Conservation (phyloP, 139 green algal genomes). For the Chlorokybus atmophyticus region DNA sequence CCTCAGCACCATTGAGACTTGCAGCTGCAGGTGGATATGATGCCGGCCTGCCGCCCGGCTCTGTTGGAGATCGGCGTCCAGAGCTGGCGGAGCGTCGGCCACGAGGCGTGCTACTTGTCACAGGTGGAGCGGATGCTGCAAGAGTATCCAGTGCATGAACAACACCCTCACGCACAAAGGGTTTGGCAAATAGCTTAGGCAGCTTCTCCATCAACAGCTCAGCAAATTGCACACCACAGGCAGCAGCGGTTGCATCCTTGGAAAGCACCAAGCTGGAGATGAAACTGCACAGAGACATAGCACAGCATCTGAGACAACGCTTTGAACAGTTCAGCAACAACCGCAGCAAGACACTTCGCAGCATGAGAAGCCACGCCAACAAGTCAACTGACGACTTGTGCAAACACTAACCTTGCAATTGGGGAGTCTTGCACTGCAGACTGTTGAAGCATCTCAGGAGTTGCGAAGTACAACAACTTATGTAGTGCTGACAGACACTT, state of each 20-base stretch:
- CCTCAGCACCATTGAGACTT: no score
- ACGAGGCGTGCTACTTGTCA: no score
- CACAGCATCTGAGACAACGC: no score
- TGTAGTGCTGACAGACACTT: constrained; percentile 51
- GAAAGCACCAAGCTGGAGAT: constrained; percentile 58
- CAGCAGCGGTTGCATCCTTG: constrained; percentile 36
- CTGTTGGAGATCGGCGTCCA: no score
- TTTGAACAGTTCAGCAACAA: no score
- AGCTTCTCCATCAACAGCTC: constrained; percentile 85
- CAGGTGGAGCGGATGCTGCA: no score
- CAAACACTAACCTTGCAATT: constrained; percentile 35
- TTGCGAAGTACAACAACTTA: constrained; percentile 51
- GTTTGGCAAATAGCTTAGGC: constrained; percentile 46
- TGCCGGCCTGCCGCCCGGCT: no score
- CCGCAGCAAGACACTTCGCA: no score
- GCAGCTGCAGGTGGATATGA: no score
- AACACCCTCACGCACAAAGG: constrained; percentile 86
- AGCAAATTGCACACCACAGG: constrained; percentile 41
- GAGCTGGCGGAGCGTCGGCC: no score
- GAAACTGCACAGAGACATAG: constrained; percentile 39
- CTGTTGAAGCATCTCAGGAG: constrained; percentile 39
- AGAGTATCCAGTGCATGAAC: constrained; percentile 66
- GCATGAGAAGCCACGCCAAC: no score
- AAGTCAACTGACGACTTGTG: not conserved
- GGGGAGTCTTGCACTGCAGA: constrained; percentile 43